Evolutionary conservation across 2,329 filamentous ascomycete genomes (phyloP).

Genomic region (Phialophora expanda): DNA sequence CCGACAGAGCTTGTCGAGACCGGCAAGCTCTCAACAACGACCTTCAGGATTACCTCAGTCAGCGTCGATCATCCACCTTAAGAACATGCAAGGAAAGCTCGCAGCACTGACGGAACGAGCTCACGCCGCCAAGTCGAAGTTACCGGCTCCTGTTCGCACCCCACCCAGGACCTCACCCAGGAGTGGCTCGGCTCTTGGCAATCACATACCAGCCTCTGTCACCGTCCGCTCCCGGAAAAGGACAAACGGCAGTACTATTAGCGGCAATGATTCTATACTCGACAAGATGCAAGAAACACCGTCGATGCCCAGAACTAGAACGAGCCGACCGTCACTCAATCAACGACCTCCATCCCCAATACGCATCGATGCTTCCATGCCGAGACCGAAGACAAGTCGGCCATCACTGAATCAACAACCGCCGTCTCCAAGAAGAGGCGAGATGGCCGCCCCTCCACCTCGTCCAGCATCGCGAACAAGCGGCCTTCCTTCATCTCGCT

Average conservation of each 20-base stretch:
- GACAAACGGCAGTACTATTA: slow-evolving; percentile 63
- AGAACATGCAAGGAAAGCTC: slow-evolving; percentile 94
- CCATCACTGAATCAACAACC: slow-evolving; percentile 63
- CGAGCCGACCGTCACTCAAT: slow-evolving; percentile 67
- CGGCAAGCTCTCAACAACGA: slow-evolving; percentile 34
- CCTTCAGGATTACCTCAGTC: slow-evolving; percentile 59
- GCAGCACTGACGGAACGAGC: slow-evolving; percentile 93
- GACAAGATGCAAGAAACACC: slow-evolving; percentile 41
- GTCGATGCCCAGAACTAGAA: slow-evolving; percentile 30
- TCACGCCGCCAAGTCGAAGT: slow-evolving; percentile 85
- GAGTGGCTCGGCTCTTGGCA: slow-evolving; percentile 55
- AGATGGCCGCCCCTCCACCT: slow-evolving; percentile 37
- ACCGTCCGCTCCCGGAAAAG: slow-evolving; percentile 71
- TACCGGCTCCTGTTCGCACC: slow-evolving; percentile 78
- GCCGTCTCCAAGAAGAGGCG: slow-evolving; percentile 49
- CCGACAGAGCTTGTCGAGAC: slow-evolving; percentile 45
- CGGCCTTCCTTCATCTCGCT: slow-evolving; percentile 29
- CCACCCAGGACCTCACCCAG: slow-evolving; percentile 83
- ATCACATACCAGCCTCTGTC: slow-evolving; percentile 60
- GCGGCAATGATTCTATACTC: slow-evolving; percentile 45
- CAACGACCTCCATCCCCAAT: slow-evolving; percentile 56
- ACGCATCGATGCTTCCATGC: slow-evolving; percentile 26
- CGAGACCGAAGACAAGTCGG: slow-evolving; percentile 53
- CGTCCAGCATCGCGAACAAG: slow-evolving; percentile 40
- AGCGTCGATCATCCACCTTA: slow-evolving; percentile 87